Percentiles rank a stretch among this genome's conserved stretches.
phyloP scores from a whole-genome alignment of 2,329 filamentous ascomycete genomes.

The Fonsecaea monophora region DNA sequence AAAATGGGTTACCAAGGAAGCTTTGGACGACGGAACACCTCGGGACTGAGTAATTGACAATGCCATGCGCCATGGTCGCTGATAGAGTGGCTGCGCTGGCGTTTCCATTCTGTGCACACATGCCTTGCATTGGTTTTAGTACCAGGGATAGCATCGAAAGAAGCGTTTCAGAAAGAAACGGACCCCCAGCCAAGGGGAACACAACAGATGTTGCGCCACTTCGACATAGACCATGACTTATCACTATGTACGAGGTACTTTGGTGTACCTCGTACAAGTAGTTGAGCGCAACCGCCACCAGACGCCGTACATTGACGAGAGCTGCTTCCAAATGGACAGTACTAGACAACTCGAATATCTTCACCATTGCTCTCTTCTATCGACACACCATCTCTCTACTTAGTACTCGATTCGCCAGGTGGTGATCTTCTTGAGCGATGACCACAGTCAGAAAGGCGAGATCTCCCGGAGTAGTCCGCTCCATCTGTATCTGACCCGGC shows the following conservation, averaged over 20 bases:
- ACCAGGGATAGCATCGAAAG: neutral
- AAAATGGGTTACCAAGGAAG: neutral
- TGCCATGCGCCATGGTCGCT: neutral
- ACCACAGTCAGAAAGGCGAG: neutral
- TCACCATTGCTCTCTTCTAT: too few relatives aligned
- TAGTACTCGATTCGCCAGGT: neutral
- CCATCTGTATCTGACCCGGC: slow-evolving; percentile 15
- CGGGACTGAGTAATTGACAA: neutral
- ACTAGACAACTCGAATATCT: too few relatives aligned
- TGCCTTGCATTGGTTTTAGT: neutral
- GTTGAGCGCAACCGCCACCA: neutral
- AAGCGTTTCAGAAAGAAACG: slow-evolving; percentile 1
- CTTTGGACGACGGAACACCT: neutral
- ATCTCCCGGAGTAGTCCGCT: slow-evolving; percentile 22
- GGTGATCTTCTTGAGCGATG: neutral
- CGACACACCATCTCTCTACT: neutral
- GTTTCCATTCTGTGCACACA: neutral
- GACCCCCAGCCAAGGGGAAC: neutral
- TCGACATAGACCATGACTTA: neutral
- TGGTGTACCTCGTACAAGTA: too few relatives aligned
- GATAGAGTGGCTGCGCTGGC: neutral
- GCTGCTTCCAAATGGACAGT: neutral
- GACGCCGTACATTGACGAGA: neutral
- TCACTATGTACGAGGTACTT: too few relatives aligned
- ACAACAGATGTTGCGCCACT: neutral